phyloP scores from a whole-genome alignment of 805 yeast genomes.

The Candida stauntonica region DNA sequence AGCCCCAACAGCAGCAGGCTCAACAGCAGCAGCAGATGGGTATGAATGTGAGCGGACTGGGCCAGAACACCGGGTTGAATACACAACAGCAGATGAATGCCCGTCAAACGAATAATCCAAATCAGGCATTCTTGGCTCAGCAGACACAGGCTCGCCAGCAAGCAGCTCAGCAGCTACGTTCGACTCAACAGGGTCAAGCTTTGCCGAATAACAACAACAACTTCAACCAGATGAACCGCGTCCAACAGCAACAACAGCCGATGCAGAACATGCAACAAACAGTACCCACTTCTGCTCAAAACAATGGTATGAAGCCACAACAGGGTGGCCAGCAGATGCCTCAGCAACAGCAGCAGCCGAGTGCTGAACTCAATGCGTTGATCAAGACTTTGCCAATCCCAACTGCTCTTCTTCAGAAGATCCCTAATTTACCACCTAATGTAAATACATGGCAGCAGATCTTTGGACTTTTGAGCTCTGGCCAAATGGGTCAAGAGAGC shows the following conservation, averaged over 20 bases:
- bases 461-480: constrained; percentile 55
- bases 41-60: constrained; percentile 4
- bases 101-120: constrained; percentile 20
- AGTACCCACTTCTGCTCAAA: constrained; percentile 12
- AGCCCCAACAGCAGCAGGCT: constrained; percentile 4
- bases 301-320: constrained; percentile 3
- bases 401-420: constrained; percentile 52
- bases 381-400: constrained; percentile 71
- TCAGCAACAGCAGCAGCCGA: constrained; percentile 2
- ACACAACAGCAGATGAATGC: constrained; percentile 26
- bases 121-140: constrained; percentile 38
- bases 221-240: constrained; percentile 7
- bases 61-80: constrained; percentile 5
- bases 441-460: constrained; percentile 80
- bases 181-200: constrained; percentile 12
- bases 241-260: constrained; percentile 8
- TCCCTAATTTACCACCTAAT: constrained; percentile 75
- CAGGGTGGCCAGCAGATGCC: too few relatives aligned
- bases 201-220: constrained; percentile 2
- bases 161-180: constrained; percentile 42
- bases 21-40: constrained; percentile 7
- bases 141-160: constrained; percentile 48
- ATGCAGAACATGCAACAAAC: constrained; percentile 14
- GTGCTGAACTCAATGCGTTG: constrained; percentile 33
- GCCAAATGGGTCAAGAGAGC: constrained; percentile 52